These are phyloP conservation scores for Lepiota venenata DNA, from an alignment of 768 basidiomycete species.

Conservation along the genomic window DNA sequence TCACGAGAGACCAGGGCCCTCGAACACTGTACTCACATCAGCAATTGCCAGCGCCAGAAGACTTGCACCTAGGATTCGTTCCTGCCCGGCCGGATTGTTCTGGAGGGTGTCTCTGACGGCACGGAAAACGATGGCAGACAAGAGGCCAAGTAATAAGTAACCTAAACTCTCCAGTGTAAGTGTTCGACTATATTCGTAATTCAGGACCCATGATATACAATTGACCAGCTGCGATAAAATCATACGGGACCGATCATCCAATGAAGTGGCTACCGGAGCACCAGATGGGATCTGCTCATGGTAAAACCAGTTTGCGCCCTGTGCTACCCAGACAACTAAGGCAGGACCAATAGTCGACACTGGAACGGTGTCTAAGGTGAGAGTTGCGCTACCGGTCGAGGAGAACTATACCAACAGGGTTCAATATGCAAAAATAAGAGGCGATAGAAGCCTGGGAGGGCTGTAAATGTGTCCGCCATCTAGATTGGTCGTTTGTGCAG, in stretches of 20 bases:
- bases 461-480: conserved; percentile 35
- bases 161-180: conserved; percentile 12
- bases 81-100: conserved; percentile 58
- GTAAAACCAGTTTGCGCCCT: conserved; percentile 68
- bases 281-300: conserved; percentile 54
- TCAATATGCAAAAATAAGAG: conserved; percentile 63
- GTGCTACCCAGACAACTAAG: conserved; percentile 45
- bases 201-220: conserved; percentile 34
- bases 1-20: neutral
- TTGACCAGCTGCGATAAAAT: conserved; percentile 69
- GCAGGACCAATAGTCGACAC: conserved; percentile 35
- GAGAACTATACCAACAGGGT: conserved; percentile 39
- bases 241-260: conserved; percentile 53
- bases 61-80: conserved; percentile 65
- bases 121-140: conserved; percentile 67
- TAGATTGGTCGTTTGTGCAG: too few relatives aligned
- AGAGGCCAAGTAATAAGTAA: conserved; percentile 33
- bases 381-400: neutral
- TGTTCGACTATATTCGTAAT: neutral
- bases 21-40: conserved; percentile 47
- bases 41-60: conserved; percentile 67
- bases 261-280: conserved; percentile 21
- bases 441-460: conserved; percentile 60
- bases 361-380: conserved; percentile 7
- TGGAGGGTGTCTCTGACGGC: conserved; percentile 61